Conservation (phyloP, 2,329 filamentous ascomycete genomes). For the Fusarium algeriense region DNA sequence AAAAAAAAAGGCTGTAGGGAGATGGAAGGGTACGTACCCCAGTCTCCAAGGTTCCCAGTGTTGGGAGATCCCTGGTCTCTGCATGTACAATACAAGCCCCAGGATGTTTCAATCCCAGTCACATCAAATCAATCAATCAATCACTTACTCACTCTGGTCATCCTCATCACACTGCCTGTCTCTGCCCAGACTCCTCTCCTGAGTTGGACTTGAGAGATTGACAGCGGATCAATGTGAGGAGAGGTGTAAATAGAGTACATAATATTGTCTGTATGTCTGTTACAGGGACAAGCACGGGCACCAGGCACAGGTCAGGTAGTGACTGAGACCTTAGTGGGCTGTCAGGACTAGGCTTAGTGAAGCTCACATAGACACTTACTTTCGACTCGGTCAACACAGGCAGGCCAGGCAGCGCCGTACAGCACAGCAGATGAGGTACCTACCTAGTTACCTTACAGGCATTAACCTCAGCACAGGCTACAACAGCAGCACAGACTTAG, state of each 20-base stretch:
- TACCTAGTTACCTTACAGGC: neutral
- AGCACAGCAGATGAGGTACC: neutral
- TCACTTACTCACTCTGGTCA: conserved; percentile 35
- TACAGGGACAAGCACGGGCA: conserved; percentile 34
- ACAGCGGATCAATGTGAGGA: conserved; percentile 26
- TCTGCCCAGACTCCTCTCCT: conserved; percentile 37
- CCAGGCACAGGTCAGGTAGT: conserved; percentile 21
- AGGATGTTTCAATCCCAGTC: conserved; percentile 35
- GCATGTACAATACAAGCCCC: conserved; percentile 12
- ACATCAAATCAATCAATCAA: conserved; percentile 25
- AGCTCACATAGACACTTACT: conserved; percentile 34
- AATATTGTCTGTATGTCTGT: conserved; percentile 21
- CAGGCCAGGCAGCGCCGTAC: neutral
- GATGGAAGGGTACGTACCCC: conserved; percentile 24
- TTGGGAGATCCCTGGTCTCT: conserved; percentile 18
- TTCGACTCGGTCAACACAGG: conserved; percentile 12
- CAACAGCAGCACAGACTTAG: conserved; percentile 4
- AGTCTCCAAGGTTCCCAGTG: conserved; percentile 17
- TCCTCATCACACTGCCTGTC: conserved; percentile 18
- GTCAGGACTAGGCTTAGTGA: conserved; percentile 30
- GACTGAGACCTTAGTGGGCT: conserved; percentile 27
- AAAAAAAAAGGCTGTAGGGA: conserved; percentile 21
- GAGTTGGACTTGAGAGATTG: conserved; percentile 37
- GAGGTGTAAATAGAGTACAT: conserved; percentile 24
- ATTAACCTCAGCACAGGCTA: conserved; percentile 6